Percentiles rank a stretch among this genome's conserved stretches.
Evolutionary conservation across 768 basidiomycete genomes (phyloP).

Genomic region (Tulasnella sp.): DNA sequence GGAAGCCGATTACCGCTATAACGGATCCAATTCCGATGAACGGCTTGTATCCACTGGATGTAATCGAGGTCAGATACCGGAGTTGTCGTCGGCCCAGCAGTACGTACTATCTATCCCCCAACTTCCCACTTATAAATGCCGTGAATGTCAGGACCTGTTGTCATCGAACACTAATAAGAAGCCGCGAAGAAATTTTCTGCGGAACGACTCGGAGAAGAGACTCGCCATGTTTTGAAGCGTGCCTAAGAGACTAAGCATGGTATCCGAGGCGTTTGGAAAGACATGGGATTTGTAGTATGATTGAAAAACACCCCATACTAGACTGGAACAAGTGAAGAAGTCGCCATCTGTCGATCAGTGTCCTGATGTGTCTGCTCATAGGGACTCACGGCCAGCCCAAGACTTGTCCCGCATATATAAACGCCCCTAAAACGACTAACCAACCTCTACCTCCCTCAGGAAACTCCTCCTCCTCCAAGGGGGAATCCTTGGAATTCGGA

Average conservation of each 20-base stretch:
- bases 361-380: too few species aligned
- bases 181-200: background rate
- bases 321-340: background rate
- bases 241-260: slow-evolving; percentile 25
- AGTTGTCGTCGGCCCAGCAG: background rate
- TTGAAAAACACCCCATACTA: slow-evolving; percentile 30
- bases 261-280: slow-evolving; percentile 25
- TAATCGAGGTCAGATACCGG: background rate
- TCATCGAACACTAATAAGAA: background rate
- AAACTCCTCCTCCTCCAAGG: slow-evolving; percentile 22
- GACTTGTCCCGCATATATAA: slow-evolving; percentile 21
- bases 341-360: background rate
- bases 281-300: slow-evolving; percentile 24
- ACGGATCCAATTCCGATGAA: slow-evolving; percentile 28
- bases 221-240: slow-evolving; percentile 23
- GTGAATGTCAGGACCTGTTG: slow-evolving; percentile 26
- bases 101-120: slow-evolving; percentile 29
- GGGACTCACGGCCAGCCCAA: slow-evolving; percentile 20
- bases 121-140: slow-evolving; percentile 28
- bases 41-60: slow-evolving; percentile 25
- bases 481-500: background rate
- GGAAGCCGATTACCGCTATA: background rate
- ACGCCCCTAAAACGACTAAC: slow-evolving; percentile 26
- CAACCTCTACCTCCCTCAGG: slow-evolving; percentile 30
- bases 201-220: background rate